phyloP scores from a whole-genome alignment of 805 yeast species.

The Candida tammaniensis region DNA sequence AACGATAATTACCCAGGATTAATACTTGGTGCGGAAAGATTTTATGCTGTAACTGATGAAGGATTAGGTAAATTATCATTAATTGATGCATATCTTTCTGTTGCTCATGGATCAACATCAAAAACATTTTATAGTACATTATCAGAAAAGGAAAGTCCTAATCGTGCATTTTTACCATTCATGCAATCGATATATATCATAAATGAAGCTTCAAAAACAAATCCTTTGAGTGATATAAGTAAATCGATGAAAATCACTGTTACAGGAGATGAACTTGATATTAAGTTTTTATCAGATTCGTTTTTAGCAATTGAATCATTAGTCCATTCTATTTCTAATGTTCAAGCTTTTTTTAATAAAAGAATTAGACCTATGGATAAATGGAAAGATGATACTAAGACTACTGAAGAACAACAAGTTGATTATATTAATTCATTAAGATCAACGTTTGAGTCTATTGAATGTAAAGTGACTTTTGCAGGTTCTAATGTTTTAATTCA shows the following conservation, averaged over 20 bases:
- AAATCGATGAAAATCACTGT: slow-evolving; percentile 48
- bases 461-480: slow-evolving; percentile 56
- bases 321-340: slow-evolving; percentile 43
- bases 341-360: slow-evolving; percentile 34
- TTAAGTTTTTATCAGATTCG: slow-evolving; percentile 56
- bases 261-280: slow-evolving; percentile 69
- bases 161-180: slow-evolving; percentile 66
- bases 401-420: slow-evolving; percentile 13
- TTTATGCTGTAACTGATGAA: slow-evolving; percentile 63
- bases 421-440: slow-evolving; percentile 13
- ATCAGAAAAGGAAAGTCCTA: slow-evolving; percentile 47
- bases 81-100: slow-evolving; percentile 65
- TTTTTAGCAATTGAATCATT: slow-evolving; percentile 53
- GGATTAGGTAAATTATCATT: slow-evolving; percentile 65
- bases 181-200: slow-evolving; percentile 55
- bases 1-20: slow-evolving; percentile 61
- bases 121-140: slow-evolving; percentile 46
- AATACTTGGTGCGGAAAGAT: slow-evolving; percentile 73
- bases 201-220: slow-evolving; percentile 18
- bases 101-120: slow-evolving; percentile 60
- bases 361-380: slow-evolving; percentile 15
- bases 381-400: slow-evolving; percentile 13
- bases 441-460: slow-evolving; percentile 38
- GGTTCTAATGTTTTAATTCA: slow-evolving; percentile 63
- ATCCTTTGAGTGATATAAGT: neutral